Base-by-base conservation (phyloP, 768 basidiomycete species). In the Imleria badia region DNA sequence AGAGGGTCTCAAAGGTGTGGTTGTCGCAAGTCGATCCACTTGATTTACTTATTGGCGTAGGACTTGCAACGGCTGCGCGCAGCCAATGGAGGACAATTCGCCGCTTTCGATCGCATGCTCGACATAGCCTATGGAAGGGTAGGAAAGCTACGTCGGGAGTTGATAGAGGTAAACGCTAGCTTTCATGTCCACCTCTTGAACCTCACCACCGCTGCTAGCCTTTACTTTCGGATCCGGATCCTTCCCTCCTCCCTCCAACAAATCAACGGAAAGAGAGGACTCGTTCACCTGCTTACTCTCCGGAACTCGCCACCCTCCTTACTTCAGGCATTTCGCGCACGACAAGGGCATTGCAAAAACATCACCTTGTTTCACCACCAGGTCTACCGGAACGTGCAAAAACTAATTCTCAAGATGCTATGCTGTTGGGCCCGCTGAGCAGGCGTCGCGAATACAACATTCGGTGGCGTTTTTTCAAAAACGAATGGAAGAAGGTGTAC, bases 121-220 rank as follows among this genome's bases (percentile, higher is more conserved):
- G 80, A 85, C 59, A 61, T 84, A 29, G 90, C 90, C 26, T 93
- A 91, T 69, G 90, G 89, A 30, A 77, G 90, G 54, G 82, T 81
- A 60, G 90, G 90, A 22, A 86, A 80, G 63, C 69, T 93, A 15
- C 82, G 77, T 61, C 79, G 81, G 72, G 87, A 91, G 61, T 68
- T 91, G 40, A 72, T 91, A 69, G 68, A 85, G 74, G 90, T 89
- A 58, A 39, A 38, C 23, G 20, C 52, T 48, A n/a, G 17, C 36
- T 26, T 42, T 45, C 9, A 23, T 33, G 1, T 45, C 46, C 35
- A 15, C 14, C 20, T 43, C n/a, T 48, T 15, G 50, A 54, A 23
- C 50, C 52, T 61, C 45, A 62, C 48, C 13, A 45, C 40, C 35
- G 41, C 54, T 23, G 20, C 15, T 53, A 91, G 89, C 81, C 84